Conservation (phyloP, 2,329 filamentous ascomycete genomes). For the Domatiomyces catenatus region DNA sequence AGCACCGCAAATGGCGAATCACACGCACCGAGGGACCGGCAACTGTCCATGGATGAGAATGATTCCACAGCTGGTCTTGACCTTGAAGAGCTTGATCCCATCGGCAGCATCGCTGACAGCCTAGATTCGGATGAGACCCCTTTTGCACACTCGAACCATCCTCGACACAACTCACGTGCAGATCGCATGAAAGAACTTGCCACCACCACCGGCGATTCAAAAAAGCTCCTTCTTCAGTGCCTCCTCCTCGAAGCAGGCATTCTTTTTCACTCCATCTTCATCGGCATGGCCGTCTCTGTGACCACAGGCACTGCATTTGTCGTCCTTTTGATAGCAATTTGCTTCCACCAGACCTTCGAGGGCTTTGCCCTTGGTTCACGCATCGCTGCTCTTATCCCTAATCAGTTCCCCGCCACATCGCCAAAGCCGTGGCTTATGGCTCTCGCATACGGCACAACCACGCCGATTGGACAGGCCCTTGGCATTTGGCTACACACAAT, state of each 20-base stretch:
- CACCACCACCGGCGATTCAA: constrained; percentile 35
- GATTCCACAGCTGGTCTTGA: constrained; percentile 42
- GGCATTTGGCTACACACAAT: constrained; percentile 62
- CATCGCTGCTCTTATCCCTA: constrained; percentile 58
- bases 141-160: constrained; percentile 12
- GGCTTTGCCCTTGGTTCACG: constrained; percentile 72
- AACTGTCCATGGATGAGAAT: constrained; percentile 8
- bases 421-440: constrained; percentile 60
- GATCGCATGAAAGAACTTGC: neutral
- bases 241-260: constrained; percentile 69
- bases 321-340: constrained; percentile 65
- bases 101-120: constrained; percentile 26
- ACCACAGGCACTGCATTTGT: constrained; percentile 65
- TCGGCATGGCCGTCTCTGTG: constrained; percentile 73
- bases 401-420: constrained; percentile 52
- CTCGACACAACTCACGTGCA: constrained; percentile 8
- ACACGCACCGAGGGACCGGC: neutral
- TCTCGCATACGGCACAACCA: constrained; percentile 51
- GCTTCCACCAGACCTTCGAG: constrained; percentile 79
- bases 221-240: constrained; percentile 59
- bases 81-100: constrained; percentile 35
- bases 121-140: constrained; percentile 29
- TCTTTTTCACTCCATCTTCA: constrained; percentile 72
- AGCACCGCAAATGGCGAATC: constrained; percentile 1
- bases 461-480: constrained; percentile 69